These are phyloP conservation scores for Globisporangium middletonii DNA, from an alignment of 352 stramenopile species.

Conservation along the genomic window DNA sequence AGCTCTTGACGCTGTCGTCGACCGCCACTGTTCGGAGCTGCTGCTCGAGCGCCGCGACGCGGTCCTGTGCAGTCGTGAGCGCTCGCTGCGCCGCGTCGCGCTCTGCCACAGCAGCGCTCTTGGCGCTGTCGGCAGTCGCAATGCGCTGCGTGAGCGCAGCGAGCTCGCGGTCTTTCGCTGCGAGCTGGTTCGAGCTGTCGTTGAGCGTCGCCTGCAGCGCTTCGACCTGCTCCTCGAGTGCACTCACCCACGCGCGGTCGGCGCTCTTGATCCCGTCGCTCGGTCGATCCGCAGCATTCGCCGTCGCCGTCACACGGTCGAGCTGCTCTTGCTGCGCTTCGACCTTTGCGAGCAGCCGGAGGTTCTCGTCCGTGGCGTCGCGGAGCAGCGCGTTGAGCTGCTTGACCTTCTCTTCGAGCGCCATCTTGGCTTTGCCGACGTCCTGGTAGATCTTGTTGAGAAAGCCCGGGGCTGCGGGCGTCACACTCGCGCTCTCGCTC, in stretches of 20 bases:
- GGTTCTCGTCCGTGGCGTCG: conserved; percentile 45
- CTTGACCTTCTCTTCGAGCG: conserved; percentile 64
- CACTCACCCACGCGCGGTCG: conserved; percentile 9
- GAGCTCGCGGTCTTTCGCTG: conserved; percentile 24
- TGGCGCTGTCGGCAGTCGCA: too few relatives aligned
- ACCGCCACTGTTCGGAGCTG: neutral
- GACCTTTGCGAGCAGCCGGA: conserved; percentile 21
- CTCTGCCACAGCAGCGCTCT: too few relatives aligned
- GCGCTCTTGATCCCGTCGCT: neutral
- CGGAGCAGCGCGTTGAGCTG: conserved; percentile 42
- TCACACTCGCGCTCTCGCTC: neutral
- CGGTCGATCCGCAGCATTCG: too few relatives aligned
- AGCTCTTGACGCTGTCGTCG: neutral
- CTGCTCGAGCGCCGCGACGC: too few relatives aligned
- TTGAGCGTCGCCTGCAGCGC: conserved; percentile 11
- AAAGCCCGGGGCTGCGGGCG: conserved; percentile 30
- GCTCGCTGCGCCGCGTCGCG: too few relatives aligned
- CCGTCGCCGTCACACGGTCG: conserved; percentile 6
- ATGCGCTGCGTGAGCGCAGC: conserved; percentile 11
- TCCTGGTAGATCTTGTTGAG: conserved; percentile 80
- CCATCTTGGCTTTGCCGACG: conserved; percentile 71
- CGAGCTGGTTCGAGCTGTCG: conserved; percentile 7
- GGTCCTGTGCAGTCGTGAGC: too few relatives aligned
- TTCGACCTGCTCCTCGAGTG: conserved; percentile 20
- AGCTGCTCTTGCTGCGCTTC: conserved; percentile 6